These are phyloP conservation scores for Macaranga tanarius DNA, from an alignment of 441 rosid species.

Conservation along the genomic window DNA sequence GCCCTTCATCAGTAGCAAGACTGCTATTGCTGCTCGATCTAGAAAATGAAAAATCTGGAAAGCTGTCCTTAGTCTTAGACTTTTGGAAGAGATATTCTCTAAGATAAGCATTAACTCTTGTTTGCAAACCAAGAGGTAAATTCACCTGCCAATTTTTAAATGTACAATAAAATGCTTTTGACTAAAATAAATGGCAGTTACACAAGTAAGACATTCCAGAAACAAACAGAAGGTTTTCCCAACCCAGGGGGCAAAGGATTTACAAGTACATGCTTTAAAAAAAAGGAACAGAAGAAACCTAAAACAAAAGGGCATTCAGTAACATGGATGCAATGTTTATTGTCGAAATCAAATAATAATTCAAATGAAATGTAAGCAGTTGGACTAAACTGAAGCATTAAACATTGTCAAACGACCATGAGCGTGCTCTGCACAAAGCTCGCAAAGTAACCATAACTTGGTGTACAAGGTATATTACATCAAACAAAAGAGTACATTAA, in stretches of 20 bases:
- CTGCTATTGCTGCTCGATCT: conserved; percentile 63
- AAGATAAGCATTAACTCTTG: conserved; percentile 60
- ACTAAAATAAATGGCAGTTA: conserved; percentile 3
- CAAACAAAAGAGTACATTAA: conserved; percentile 5
- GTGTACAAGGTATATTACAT: conserved; percentile 4
- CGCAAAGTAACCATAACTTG: not conserved
- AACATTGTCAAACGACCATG: not conserved
- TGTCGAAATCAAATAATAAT: not conserved
- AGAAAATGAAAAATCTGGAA: conserved; percentile 46
- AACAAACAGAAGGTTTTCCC: not conserved
- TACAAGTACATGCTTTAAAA: not conserved
- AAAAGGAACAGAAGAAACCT: not conserved
- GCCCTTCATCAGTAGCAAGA: conserved; percentile 63
- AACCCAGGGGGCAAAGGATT: not conserved
- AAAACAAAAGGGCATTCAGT: not conserved
- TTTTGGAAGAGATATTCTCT: conserved; percentile 57
- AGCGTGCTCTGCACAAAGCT: not conserved
- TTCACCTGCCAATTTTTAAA: conserved; percentile 48
- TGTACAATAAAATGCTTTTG: not conserved
- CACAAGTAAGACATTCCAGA: conserved; percentile 3
- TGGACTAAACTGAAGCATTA: not conserved
- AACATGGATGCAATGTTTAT: not conserved
- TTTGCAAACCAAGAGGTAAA: conserved; percentile 54
- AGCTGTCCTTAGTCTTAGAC: conserved; percentile 38
- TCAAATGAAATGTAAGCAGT: not conserved